Evolutionary conservation across 192 early-diverging fungal species (phyloP), one percentile per base, ranked within the genome.

Genomic region (Entomortierella parvispora): DNA sequence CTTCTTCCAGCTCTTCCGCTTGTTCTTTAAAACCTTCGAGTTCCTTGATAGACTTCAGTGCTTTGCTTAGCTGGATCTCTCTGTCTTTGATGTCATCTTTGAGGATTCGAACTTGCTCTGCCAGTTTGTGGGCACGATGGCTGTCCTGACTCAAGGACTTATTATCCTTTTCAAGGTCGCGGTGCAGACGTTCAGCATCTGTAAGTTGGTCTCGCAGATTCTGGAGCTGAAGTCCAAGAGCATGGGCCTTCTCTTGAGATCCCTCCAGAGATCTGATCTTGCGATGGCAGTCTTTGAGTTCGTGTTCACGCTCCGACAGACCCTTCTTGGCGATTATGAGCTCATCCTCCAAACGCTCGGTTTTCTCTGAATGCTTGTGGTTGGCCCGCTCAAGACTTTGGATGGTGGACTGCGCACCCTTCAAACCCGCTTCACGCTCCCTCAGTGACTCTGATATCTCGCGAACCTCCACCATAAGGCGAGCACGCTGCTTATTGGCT

Each of bases 251-350:
- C 14, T 62, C 50, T 28, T 75, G 64, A 11, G 40, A 50, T 10
- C 50, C 51, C n/a, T 66, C 52, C n/a, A 75, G 32, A 4, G 33
- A 4, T 57, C 55, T 54, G 33, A 75, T 67, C 51, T 51, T 67
- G 11, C 23, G 10, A 7, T 50, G 34, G 37, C 58, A 75, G 20
- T 61, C 40, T 15, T 56, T 55, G 50, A 75, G 71, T 20, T 75
- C 57, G 2, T 23, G 33, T 18, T 75, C 64, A 7, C 65, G 63
- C 4, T 62, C 59, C 2, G 57, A 32, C 33, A 67, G 3, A 2
- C 33, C 20, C 33, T 48, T 61, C 25, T 56, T 60, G 32, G 67
- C 5, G 1, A 14, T 7, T 22, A 6, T 14, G 20, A 74, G 22
- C 8, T 65, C 50, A 2, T 44, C 26, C 0, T 42, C 15, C 7